phyloP scores from a whole-genome alignment of 1,284 basidiomycete species.

The Trametes versicolor region DNA sequence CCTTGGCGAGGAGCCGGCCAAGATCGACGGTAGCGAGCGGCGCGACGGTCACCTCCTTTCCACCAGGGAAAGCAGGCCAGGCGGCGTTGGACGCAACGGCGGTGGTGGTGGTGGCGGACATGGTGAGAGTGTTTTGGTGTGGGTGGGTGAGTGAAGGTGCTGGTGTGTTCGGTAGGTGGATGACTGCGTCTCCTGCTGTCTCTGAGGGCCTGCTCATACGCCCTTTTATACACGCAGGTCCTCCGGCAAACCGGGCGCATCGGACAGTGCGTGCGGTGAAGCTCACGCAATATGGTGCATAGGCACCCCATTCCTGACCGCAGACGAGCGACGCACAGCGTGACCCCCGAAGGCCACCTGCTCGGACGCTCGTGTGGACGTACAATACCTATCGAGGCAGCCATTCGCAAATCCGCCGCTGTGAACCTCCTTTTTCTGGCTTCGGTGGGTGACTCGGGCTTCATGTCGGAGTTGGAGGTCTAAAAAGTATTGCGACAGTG shows the following conservation, averaged over 20 bases:
- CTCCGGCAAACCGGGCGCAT: not conserved
- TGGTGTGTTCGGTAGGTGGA: not conserved
- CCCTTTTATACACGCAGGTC: slow-evolving; percentile 1
- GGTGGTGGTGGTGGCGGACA: not conserved
- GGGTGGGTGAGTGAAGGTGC: not conserved
- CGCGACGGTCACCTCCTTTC: slow-evolving; percentile 8
- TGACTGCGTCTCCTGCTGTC: slow-evolving; percentile 1
- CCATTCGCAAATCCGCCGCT: not conserved
- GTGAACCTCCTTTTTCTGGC: not conserved
- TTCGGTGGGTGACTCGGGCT: not conserved
- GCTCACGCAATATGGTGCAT: not conserved
- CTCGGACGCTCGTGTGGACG: not conserved
- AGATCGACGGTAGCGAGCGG: slow-evolving; percentile 12
- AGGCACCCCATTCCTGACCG: not conserved
- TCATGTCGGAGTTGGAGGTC: not conserved
- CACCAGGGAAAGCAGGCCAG: slow-evolving; percentile 9
- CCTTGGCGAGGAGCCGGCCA: slow-evolving; percentile 2
- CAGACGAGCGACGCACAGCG: not conserved
- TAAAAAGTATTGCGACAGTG: not conserved
- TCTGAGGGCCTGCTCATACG: not conserved
- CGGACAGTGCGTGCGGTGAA: not conserved
- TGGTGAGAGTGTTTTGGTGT: not conserved
- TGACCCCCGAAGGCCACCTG: not conserved
- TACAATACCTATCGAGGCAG: not conserved
- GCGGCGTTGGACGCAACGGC: not conserved